These are phyloP conservation scores for Hypoxylon sp. DNA, from an alignment of 2,329 filamentous ascomycete species.

Conservation along the genomic window DNA sequence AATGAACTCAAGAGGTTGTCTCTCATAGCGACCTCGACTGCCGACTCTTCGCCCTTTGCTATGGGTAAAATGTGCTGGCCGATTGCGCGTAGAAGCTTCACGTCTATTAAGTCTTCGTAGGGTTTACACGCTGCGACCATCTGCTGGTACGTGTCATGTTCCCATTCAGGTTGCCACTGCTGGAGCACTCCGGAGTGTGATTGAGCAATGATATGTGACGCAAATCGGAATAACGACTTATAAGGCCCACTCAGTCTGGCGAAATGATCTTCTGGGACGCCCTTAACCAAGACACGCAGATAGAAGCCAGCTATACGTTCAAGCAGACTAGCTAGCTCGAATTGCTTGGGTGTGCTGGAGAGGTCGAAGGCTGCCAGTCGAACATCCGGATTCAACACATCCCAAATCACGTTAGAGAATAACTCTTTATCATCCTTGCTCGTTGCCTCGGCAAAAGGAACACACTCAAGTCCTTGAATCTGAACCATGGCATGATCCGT, in stretches of 20 bases:
- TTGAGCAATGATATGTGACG: neutral
- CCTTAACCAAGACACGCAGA: no score
- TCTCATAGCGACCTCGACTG: constrained; percentile 45
- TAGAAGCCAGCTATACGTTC: neutral
- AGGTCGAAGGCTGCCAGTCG: neutral
- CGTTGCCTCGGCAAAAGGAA: constrained; percentile 3
- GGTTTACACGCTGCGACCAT: neutral
- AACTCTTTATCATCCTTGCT: constrained; percentile 18
- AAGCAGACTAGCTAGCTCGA: neutral
- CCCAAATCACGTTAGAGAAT: constrained; percentile 17
- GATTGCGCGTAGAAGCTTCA: constrained; percentile 40
- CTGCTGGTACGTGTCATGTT: neutral
- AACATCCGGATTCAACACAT: neutral
- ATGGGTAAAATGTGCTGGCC: constrained; percentile 46
- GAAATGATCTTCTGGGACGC: no score
- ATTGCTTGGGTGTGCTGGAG: neutral
- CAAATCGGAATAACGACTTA: no score
- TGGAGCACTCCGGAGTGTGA: neutral
- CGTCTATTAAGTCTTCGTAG: constrained; percentile 21
- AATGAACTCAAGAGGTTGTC: constrained; percentile 44
- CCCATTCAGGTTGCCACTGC: neutral
- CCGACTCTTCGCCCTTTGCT: constrained; percentile 43
- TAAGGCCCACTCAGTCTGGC: no score
- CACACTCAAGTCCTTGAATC: constrained; percentile 17
- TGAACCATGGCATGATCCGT: constrained; percentile 16